These are phyloP conservation scores for Ambrosia hybrid DNA, from an alignment of 140 eudicot genomes.

Conservation along the genomic window DNA sequence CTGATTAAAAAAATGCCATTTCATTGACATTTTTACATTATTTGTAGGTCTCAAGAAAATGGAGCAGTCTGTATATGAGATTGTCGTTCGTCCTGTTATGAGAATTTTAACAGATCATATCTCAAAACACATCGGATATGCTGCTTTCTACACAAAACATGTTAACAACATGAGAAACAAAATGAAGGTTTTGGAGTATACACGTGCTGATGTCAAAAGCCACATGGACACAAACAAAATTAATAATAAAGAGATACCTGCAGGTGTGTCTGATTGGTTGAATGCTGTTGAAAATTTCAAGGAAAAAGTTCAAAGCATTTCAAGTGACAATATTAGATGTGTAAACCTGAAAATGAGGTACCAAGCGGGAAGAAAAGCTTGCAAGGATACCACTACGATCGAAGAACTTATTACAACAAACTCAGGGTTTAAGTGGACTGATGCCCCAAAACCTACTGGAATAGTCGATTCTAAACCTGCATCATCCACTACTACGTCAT, in stretches of 20 bases:
- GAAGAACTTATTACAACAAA: neutral
- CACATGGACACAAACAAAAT: neutral
- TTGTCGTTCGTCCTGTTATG: neutral
- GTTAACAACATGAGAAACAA: neutral
- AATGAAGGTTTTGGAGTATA: neutral
- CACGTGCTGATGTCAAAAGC: neutral
- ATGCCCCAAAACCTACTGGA: neutral
- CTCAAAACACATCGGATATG: constrained; percentile 13
- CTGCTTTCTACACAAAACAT: neutral
- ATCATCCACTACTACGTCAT: neutral
- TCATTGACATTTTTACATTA: no score
- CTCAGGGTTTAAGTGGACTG: neutral
- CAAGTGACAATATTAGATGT: neutral
- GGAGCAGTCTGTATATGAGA: neutral
- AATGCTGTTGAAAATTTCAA: neutral
- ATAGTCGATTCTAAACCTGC: neutral
- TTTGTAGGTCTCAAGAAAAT: constrained; percentile 10
- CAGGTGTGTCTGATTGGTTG: constrained; percentile 13
- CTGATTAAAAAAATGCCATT: no score
- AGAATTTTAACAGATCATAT: neutral
- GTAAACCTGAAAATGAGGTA: neutral
- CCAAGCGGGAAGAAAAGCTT: neutral
- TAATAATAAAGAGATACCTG: neutral
- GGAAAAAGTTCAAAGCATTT: neutral
- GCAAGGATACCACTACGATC: neutral